Base-by-base conservation (phyloP, 306 rosid genomes). In the Cotoneaster glaucophyllus region DNA sequence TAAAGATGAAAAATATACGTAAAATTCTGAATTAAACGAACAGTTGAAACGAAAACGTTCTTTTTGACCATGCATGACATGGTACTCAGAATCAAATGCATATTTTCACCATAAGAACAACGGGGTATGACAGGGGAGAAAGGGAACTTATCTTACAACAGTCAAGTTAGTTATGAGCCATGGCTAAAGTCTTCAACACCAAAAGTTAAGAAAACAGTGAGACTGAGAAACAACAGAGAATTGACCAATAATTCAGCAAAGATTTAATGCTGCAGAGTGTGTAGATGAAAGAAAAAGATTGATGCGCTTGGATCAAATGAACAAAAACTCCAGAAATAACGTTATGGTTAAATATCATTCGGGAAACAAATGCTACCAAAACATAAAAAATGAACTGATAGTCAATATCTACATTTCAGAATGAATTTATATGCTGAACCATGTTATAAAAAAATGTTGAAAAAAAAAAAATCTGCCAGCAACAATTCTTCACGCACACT, bases 401-500 rank as follows among this genome's bases (percentile, higher is more conserved):
- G 34, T 14, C 21, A 34, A 26, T 8, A 54, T 31, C 39, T 9
- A 11, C 73, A 37, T 25, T 45, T 14, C 45, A 22, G 25, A 43
- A 71, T 71, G 17, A 71, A 58, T 18, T 37, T 24, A 81, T 66
- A 71, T 34, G 74, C 63, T 5, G 18, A 58, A 45, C 68, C 62
- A 28, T 64, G 44, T 21, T 61, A 4, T 48, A 48, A 14, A 48
- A 45, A 48, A 37, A 7, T 37, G 41, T 34, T 37, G 5, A 37
- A 1, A 18, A 18, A 15, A 48, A 74, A 11, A 28, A 69, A 52
- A 17, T 37, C 32, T 21, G 39, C 57, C 5, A 26, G 74, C 58
- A 73, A 74, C 43, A 57, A 52, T 53, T 41, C 75, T 39, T 41
- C n/a, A 68, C 41, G 37, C 44, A 68, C 24, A 84, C 65, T 21